These are phyloP conservation scores for Podospora pseudoanserina DNA, from an alignment of 495 filamentous ascomycete species.

Conservation along the genomic window DNA sequence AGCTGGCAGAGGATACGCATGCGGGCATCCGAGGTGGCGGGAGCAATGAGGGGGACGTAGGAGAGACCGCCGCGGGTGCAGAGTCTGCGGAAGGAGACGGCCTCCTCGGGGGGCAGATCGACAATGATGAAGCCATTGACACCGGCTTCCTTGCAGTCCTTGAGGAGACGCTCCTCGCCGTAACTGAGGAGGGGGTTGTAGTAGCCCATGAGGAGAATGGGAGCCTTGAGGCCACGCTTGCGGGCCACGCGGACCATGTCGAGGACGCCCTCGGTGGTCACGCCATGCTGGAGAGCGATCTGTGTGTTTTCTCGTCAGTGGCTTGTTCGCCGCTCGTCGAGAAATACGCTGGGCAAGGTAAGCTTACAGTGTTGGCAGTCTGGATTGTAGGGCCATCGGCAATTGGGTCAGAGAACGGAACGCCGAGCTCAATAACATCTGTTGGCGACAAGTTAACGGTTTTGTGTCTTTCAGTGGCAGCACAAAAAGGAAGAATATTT, in stretches of 20 bases:
- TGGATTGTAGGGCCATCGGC: slow-evolving; percentile 95
- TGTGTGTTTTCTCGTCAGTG: not conserved
- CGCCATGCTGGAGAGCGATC: slow-evolving; percentile 78
- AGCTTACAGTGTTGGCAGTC: slow-evolving; percentile 71
- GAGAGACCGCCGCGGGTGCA: slow-evolving; percentile 78
- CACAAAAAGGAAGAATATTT: not conserved
- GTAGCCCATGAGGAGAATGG: slow-evolving; percentile 96
- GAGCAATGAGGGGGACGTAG: slow-evolving; percentile 93
- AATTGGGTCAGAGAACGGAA: slow-evolving; percentile 97
- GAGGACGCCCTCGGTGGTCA: slow-evolving; percentile 72
- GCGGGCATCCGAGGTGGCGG: slow-evolving; percentile 83
- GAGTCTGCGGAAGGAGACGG: slow-evolving; percentile 80
- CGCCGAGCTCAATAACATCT: slow-evolving; percentile 81
- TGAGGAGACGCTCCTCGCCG: slow-evolving; percentile 82
- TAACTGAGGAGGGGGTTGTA: slow-evolving; percentile 94
- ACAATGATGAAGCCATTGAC: slow-evolving; percentile 98
- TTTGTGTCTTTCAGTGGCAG: not conserved
- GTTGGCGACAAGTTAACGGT: not conserved
- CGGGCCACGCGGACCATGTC: slow-evolving; percentile 77
- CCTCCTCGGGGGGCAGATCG: slow-evolving; percentile 95
- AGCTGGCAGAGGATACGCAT: slow-evolving; percentile 96
- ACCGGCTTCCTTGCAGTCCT: slow-evolving; percentile 79
- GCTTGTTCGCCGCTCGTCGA: slow-evolving; percentile 7
- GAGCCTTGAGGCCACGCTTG: slow-evolving; percentile 67
- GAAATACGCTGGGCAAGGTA: not conserved